These are phyloP conservation scores for Saturnispora quitensis DNA, from an alignment of 805 yeast genomes.

Conservation along the genomic window DNA sequence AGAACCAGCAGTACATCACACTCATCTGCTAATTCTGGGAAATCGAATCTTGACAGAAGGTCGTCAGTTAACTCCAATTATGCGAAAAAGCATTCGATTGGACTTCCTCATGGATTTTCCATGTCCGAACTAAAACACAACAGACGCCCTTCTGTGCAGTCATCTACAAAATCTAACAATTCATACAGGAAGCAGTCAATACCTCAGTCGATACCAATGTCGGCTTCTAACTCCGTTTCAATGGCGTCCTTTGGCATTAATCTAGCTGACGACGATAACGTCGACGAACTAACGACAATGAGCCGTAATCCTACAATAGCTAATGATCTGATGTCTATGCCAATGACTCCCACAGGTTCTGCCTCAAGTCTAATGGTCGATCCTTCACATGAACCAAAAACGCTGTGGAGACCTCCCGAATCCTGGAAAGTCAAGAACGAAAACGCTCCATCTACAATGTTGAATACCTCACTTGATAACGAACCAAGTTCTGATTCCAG, in stretches of 20 bases:
- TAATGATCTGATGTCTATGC: conserved; percentile 14
- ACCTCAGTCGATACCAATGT: conserved; percentile 12
- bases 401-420: conserved; percentile 48
- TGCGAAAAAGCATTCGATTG: conserved; percentile 1
- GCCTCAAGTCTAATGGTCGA: conserved; percentile 16
- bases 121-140: conserved; percentile 2
- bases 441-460: conserved; percentile 6
- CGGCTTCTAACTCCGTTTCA: conserved; percentile 10
- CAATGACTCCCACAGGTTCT: conserved; percentile 13
- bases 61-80: conserved; percentile 1
- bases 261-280: conserved; percentile 17
- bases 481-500: conserved; percentile 1
- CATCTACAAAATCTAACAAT: background rate
- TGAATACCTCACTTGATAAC: background rate
- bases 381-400: conserved; percentile 6
- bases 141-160: conserved; percentile 4
- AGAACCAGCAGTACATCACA: conserved; percentile 4
- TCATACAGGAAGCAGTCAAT: background rate
- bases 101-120: background rate
- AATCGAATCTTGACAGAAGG: conserved; percentile 2
- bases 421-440: conserved; percentile 48
- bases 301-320: background rate
- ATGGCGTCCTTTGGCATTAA: conserved; percentile 18
- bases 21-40: background rate
- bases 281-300: conserved; percentile 3